Percentiles rank a stretch among this genome's conserved stretches.
Conservation (phyloP, 208 protist genomes). For the Acanthamoeba lenticulata region DNA sequence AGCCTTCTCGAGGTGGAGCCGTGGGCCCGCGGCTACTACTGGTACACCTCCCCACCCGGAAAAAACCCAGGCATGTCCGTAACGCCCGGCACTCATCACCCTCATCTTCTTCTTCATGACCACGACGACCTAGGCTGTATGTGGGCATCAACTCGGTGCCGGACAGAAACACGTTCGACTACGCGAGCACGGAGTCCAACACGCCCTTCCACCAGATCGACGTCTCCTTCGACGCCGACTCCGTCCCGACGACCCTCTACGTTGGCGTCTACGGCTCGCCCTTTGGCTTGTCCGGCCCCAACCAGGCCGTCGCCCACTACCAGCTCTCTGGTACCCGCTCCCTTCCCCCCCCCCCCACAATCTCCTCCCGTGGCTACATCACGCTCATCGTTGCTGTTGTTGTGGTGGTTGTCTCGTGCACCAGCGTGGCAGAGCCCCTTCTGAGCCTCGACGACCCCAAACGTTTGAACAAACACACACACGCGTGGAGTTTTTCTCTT, state of each 20-base stretch:
- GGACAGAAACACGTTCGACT: background rate
- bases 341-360: background rate
- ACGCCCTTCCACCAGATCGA: background rate
- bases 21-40: background rate
- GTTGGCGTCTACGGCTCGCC: slow-evolving; percentile 20
- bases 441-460: no score
- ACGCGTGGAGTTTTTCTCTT: no score
- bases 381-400: background rate
- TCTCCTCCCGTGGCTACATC: background rate
- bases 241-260: background rate
- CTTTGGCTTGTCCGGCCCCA: background rate
- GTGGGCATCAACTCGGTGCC: background rate
- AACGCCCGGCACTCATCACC: no score
- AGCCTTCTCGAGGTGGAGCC: slow-evolving; percentile 5
- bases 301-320: background rate
- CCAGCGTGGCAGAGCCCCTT: slow-evolving; percentile 3
- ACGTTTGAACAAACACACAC: no score
- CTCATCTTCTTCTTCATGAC: no score
- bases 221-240: background rate
- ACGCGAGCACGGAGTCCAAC: background rate
- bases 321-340: background rate
- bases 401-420: background rate
- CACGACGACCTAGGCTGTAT: background rate
- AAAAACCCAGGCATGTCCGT: no score
- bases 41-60: background rate